A percentile compares a stretch with the other conserved stretches of the same genome.
Conservation (phyloP, 73 alveolate species). For the Paramecium biaurelia region DNA sequence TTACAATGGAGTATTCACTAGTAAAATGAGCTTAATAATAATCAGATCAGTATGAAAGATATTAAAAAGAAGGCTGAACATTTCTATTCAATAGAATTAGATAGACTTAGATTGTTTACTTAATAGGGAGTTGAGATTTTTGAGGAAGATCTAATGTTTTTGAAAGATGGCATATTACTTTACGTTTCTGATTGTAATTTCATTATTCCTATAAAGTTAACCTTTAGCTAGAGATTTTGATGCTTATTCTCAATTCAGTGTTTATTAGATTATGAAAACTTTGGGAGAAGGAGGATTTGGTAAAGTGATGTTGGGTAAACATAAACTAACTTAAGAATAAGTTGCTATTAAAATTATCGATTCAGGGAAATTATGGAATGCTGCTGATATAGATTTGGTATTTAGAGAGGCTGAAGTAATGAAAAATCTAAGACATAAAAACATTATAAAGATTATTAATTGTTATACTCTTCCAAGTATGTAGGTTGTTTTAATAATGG, state of each 20-base stretch:
- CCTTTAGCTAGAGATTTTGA: constrained; percentile 57
- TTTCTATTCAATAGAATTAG: background rate
- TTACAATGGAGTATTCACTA: background rate
- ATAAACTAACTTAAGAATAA: constrained; percentile 41
- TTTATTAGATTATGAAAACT: constrained; percentile 13
- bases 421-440: constrained; percentile 63
- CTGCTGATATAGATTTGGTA: constrained; percentile 68
- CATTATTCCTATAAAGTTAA: background rate
- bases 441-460: constrained; percentile 63
- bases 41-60: background rate
- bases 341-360: constrained; percentile 63
- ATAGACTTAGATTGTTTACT: background rate
- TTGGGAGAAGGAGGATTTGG: constrained; percentile 73
- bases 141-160: background rate
- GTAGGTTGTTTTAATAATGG: constrained; percentile 67
- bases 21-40: background rate
- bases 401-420: constrained; percentile 70
- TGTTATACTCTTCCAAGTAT: constrained; percentile 65
- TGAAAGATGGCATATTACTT: background rate
- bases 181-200: background rate
- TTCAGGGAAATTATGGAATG: constrained; percentile 56
- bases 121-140: constrained; percentile 3
- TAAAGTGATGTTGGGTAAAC: constrained; percentile 58
- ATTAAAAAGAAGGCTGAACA: background rate
- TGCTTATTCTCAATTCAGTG: constrained; percentile 12